Percentiles rank a stretch among this genome's conserved stretches.
Conservation (phyloP, 1,284 basidiomycete genomes). For the Anthracocystis setariae region DNA sequence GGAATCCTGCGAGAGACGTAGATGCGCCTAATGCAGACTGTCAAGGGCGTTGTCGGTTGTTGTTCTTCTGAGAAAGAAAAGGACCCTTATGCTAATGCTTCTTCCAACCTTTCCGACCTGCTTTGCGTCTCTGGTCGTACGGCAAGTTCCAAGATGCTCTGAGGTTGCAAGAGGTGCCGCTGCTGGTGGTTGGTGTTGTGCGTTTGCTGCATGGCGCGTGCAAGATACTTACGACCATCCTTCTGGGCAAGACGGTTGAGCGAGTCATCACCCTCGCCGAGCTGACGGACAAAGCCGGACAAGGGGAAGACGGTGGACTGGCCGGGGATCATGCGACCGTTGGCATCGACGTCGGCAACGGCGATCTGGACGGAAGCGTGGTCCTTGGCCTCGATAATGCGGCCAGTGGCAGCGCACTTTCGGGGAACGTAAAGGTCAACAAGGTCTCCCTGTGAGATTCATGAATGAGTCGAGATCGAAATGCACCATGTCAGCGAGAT, state of each 20-base stretch:
- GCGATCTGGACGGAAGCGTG: constrained; percentile 97
- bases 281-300: constrained; percentile 90
- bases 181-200: constrained; percentile 1
- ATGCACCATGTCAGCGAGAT: constrained; percentile 18
- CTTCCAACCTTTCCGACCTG: not conserved
- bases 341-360: constrained; percentile 92
- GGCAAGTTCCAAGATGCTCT: no score
- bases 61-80: no score
- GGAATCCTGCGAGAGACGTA: constrained; percentile 63
- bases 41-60: constrained; percentile 53
- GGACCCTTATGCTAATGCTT: not conserved
- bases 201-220: not conserved
- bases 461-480: constrained; percentile 2
- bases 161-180: not conserved
- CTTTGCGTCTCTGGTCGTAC: no score
- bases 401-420: constrained; percentile 85
- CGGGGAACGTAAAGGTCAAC: constrained; percentile 99
- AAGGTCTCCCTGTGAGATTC: constrained; percentile 82
- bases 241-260: constrained; percentile 95
- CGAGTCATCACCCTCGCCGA: constrained; percentile 97
- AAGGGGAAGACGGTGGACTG: constrained; percentile 89
- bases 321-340: constrained; percentile 86
- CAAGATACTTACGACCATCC: constrained; percentile 83
- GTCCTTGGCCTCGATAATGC: constrained; percentile 97
- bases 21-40: constrained; percentile 61